Conservation (phyloP, 192 early-diverging fungal genomes). For the Podila minutissima region DNA sequence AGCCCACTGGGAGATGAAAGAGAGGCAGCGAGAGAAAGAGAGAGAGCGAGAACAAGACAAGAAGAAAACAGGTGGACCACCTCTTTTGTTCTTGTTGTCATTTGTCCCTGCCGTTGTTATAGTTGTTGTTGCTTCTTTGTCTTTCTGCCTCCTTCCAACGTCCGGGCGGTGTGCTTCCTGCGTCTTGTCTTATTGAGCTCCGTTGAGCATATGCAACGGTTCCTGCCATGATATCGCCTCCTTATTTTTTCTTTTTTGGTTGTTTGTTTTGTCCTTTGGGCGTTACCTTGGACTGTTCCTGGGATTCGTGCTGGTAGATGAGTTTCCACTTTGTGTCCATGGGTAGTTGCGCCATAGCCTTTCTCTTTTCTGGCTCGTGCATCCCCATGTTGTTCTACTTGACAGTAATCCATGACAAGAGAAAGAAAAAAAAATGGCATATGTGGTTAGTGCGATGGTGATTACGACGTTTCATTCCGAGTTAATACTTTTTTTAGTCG, state of each 20-base stretch:
- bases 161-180: too few relatives aligned
- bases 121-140: too few relatives aligned
- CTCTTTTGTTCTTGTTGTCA: background rate
- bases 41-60: background rate
- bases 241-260: background rate
- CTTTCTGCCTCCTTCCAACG: too few relatives aligned
- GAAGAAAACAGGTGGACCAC: background rate
- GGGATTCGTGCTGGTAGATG: conserved; percentile 61
- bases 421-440: conserved; percentile 2
- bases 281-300: conserved; percentile 46
- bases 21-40: background rate
- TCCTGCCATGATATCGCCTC: too few relatives aligned
- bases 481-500: too few relatives aligned
- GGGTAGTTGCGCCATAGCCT: conserved; percentile 56
- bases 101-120: too few relatives aligned
- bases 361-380: conserved; percentile 55
- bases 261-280: too few relatives aligned
- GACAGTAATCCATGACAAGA: background rate
- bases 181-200: too few relatives aligned
- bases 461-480: conserved; percentile 1
- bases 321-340: conserved; percentile 69
- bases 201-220: too few relatives aligned
- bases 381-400: conserved; percentile 63
- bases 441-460: background rate
- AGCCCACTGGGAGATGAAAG: background rate